phyloP scores from a whole-genome alignment of 768 basidiomycete species.

The Leccinum truebloodii region DNA sequence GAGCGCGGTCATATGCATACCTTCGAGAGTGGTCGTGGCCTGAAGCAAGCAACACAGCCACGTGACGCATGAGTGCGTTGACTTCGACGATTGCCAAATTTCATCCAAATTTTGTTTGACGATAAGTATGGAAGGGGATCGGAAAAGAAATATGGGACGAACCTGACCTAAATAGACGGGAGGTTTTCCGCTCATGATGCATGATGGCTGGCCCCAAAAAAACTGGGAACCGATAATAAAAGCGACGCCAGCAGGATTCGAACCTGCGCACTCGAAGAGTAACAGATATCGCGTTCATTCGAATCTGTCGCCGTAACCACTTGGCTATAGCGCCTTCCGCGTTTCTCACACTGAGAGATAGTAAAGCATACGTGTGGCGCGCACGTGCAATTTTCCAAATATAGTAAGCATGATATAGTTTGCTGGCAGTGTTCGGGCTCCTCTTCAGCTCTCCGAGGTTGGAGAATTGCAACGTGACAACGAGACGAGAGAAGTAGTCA shows the following conservation, averaged over 20 bases:
- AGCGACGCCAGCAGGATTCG: constrained; percentile 44
- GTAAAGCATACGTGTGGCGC: not conserved
- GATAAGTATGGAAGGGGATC: not conserved
- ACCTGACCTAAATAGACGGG: too few species aligned
- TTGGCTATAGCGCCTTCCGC: constrained; percentile 58
- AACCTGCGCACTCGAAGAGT: constrained; percentile 43
- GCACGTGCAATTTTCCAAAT: too few species aligned
- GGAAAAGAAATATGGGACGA: not conserved
- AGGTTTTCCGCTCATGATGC: too few species aligned
- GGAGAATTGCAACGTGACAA: too few species aligned
- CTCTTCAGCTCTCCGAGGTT: not conserved
- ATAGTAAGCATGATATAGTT: not conserved
- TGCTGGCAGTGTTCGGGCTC: not conserved
- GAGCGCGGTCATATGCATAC: constrained; percentile 8
- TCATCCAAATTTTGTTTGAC: not conserved
- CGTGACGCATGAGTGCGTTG: not conserved
- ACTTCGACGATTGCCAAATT: not conserved
- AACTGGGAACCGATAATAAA: constrained; percentile 3
- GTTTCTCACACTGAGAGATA: too few species aligned
- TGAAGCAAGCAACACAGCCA: not conserved
- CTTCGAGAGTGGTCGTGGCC: not conserved
- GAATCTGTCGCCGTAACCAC: constrained; percentile 80
- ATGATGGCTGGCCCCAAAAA: not conserved
- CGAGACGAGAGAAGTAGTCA: constrained; percentile 16
- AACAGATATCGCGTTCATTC: constrained; percentile 42